These are phyloP conservation scores for Aristolochia fimbriata DNA, from an alignment of 164 flowering plant genomes.

Conservation along the genomic window DNA sequence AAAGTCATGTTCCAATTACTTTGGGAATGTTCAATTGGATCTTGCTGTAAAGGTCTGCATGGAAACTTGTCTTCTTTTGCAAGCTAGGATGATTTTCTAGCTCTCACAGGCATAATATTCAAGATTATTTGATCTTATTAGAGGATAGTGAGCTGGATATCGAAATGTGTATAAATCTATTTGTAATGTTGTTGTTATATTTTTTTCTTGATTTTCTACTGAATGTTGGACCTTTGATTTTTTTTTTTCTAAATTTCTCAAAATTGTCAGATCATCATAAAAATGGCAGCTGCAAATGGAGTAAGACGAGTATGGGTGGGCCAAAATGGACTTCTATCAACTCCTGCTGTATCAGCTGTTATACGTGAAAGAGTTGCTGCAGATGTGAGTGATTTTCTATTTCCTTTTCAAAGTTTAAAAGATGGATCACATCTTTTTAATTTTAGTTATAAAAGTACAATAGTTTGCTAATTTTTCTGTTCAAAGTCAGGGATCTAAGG, in stretches of 20 bases:
- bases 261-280: conserved; percentile 74
- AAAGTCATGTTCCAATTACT: too few relatives aligned
- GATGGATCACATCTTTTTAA: not conserved
- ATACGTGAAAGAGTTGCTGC: conserved; percentile 85
- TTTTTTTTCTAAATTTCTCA: not conserved
- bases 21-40: too few relatives aligned
- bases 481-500: conserved; percentile 65
- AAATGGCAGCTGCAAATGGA: conserved; percentile 98
- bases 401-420: conserved; percentile 1
- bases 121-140: too few relatives aligned
- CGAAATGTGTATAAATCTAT: too few relatives aligned
- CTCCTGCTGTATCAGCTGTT: conserved; percentile 98
- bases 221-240: not conserved
- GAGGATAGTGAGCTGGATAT: too few relatives aligned
- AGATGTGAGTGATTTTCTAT: conserved; percentile 43
- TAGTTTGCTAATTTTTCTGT: not conserved
- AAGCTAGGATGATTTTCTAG: not conserved
- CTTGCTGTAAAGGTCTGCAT: too few relatives aligned
- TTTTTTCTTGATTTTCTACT: too few relatives aligned
- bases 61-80: not conserved
- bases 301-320: conserved; percentile 92
- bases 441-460: not conserved
- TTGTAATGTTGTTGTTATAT: too few relatives aligned
- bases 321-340: conserved; percentile 80
- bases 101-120: too few relatives aligned